phyloP scores from a whole-genome alignment of 768 basidiomycete species.

The Clitopilus hobsonii region DNA sequence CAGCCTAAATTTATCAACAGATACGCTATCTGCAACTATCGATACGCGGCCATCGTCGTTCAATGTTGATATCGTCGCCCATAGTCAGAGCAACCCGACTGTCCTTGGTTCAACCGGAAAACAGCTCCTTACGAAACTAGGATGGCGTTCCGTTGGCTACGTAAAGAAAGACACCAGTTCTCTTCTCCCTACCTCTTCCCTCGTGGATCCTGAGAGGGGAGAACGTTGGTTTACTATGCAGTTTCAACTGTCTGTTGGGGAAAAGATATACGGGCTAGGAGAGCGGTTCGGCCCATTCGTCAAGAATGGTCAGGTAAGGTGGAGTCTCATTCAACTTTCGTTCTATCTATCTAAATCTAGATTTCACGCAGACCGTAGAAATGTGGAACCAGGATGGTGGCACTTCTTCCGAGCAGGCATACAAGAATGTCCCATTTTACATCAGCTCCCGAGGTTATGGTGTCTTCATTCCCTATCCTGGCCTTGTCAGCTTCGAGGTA shows the following conservation, averaged over 20 bases:
- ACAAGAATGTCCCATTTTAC: conserved; percentile 33
- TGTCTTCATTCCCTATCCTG: conserved; percentile 40
- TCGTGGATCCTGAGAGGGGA: conserved; percentile 18
- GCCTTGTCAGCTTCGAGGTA: conserved; percentile 44
- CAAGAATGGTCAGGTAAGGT: conserved; percentile 36
- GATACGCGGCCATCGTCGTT: conserved; percentile 22
- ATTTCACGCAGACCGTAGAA: conserved; percentile 19
- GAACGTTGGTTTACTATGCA: conserved; percentile 26
- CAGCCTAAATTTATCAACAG: conserved; percentile 16
- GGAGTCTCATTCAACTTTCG: background rate
- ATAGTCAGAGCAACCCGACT: conserved; percentile 16
- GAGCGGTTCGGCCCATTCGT: conserved; percentile 43
- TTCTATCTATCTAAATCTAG: background rate
- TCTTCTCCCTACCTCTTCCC: conserved; percentile 11
- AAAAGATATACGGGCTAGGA: conserved; percentile 42
- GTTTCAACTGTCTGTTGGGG: conserved; percentile 33
- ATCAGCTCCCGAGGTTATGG: conserved; percentile 39
- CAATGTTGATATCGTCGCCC: conserved; percentile 22
- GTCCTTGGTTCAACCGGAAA: conserved; percentile 13
- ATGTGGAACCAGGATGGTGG: conserved; percentile 45
- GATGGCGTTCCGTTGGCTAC: conserved; percentile 26
- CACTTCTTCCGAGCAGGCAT: conserved; percentile 29
- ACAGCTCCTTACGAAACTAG: conserved; percentile 24
- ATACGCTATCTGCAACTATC: conserved; percentile 20
- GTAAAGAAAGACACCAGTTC: conserved; percentile 19